Percentiles rank a stretch among this genome's conserved stretches.
Evolutionary conservation across 140 eudicot genomes (phyloP).

Genomic region (Flaveria floridana): DNA sequence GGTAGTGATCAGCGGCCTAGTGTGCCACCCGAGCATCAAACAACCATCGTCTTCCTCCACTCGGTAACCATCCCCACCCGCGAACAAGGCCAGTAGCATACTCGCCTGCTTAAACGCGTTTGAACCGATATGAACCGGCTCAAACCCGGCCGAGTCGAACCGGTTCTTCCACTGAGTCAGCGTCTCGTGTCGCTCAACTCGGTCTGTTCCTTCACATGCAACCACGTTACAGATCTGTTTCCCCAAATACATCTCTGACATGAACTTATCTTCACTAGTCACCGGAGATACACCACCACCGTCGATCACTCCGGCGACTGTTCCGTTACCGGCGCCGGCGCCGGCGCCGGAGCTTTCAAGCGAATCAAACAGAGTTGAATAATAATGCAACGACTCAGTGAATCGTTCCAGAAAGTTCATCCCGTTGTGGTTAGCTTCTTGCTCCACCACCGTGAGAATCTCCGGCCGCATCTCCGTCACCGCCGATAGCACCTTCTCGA

Average conservation of each 20-base stretch:
- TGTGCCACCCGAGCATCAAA: slow-evolving; percentile 91
- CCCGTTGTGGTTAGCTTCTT: slow-evolving; percentile 76
- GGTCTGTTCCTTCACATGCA: slow-evolving; percentile 73
- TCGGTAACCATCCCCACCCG: slow-evolving; percentile 83
- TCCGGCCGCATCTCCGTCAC: slow-evolving; percentile 55
- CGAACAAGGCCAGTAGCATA: slow-evolving; percentile 67
- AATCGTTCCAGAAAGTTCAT: slow-evolving; percentile 67
- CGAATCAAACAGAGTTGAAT: slow-evolving; percentile 77
- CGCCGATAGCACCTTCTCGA: slow-evolving; percentile 60
- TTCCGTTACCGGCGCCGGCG: slow-evolving; percentile 18
- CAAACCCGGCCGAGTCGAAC: slow-evolving; percentile 57
- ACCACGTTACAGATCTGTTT: slow-evolving; percentile 80
- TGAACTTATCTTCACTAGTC: slow-evolving; percentile 50
- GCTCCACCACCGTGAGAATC: slow-evolving; percentile 75
- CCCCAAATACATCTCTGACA: slow-evolving; percentile 81
- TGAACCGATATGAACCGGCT: slow-evolving; percentile 70
- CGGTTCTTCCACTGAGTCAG: slow-evolving; percentile 62
- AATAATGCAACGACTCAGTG: slow-evolving; percentile 74
- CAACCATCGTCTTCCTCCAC: slow-evolving; percentile 75
- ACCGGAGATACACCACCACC: slow-evolving; percentile 25
- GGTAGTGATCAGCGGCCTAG: slow-evolving; percentile 74
- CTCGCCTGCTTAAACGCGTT: slow-evolving; percentile 83
- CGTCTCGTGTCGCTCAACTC: slow-evolving; percentile 75
- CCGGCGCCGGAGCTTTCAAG: slow-evolving; percentile 51
- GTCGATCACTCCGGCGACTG: background rate